These are phyloP conservation scores for Purpureocillium lavendulum DNA, from an alignment of 2,329 filamentous ascomycete genomes.

Conservation along the genomic window DNA sequence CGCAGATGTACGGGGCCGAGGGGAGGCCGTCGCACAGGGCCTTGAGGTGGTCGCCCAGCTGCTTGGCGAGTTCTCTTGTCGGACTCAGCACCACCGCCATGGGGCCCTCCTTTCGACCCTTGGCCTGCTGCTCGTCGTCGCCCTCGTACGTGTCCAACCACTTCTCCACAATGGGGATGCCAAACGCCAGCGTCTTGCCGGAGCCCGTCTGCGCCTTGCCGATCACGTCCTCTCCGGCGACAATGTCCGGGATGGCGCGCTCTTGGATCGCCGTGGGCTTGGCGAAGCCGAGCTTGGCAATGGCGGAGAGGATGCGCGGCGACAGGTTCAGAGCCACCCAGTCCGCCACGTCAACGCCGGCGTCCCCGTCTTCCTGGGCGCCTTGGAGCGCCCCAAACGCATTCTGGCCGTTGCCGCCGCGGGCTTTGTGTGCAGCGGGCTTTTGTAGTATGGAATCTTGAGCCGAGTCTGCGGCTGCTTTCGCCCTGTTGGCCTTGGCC, in stretches of 20 bases:
- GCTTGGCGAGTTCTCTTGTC: slow-evolving; percentile 88
- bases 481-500: slow-evolving; percentile 1
- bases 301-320: slow-evolving; percentile 58
- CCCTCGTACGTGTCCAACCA: slow-evolving; percentile 51
- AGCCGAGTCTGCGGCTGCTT: slow-evolving; percentile 24
- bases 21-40: slow-evolving; percentile 58
- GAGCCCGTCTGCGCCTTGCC: slow-evolving; percentile 96
- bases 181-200: slow-evolving; percentile 92
- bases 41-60: slow-evolving; percentile 75
- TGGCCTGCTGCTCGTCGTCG: slow-evolving; percentile 19
- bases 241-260: slow-evolving; percentile 70
- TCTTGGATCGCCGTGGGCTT: slow-evolving; percentile 78
- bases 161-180: slow-evolving; percentile 82
- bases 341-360: slow-evolving; percentile 61
- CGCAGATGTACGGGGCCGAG: slow-evolving; percentile 65
- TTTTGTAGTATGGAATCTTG: slow-evolving; percentile 14
- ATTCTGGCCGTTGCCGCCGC: slow-evolving; percentile 27
- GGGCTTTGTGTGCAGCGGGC: slow-evolving; percentile 27
- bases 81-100: slow-evolving; percentile 80
- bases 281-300: slow-evolving; percentile 72
- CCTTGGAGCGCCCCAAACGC: slow-evolving; percentile 48
- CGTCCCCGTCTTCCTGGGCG: slow-evolving; percentile 42
- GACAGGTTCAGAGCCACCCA: slow-evolving; percentile 74
- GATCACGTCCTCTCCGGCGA: slow-evolving; percentile 81
- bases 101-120: slow-evolving; percentile 36